Percentiles rank a stretch among this genome's conserved stretches.
phyloP scores from a whole-genome alignment of 2,329 filamentous ascomycete species.

The Samsoniella hepiali region DNA sequence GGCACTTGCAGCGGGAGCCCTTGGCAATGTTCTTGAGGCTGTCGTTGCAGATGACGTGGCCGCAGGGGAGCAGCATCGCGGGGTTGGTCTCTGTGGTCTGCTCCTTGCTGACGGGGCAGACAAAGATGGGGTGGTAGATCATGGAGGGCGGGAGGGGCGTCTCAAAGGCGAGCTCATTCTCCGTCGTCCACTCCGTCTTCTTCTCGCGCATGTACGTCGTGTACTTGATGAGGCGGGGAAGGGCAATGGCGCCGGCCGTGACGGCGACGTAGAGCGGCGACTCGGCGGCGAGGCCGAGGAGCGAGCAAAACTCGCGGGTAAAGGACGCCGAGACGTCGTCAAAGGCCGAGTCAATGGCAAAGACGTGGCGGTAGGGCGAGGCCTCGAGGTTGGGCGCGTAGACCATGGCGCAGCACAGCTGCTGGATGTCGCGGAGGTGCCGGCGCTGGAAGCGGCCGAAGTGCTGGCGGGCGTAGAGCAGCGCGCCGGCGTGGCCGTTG shows the following conservation, averaged over 20 bases:
- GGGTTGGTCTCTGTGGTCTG: constrained; percentile 91
- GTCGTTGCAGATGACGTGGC: constrained; percentile 87
- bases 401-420: constrained; percentile 76
- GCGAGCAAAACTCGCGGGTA: constrained; percentile 88
- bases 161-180: constrained; percentile 82
- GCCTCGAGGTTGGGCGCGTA: constrained; percentile 69
- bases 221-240: constrained; percentile 86
- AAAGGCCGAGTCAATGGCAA: constrained; percentile 73
- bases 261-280: constrained; percentile 90
- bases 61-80: constrained; percentile 94
- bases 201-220: constrained; percentile 83
- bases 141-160: constrained; percentile 57
- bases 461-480: constrained; percentile 70
- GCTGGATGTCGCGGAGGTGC: constrained; percentile 75
- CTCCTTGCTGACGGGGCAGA: constrained; percentile 95
- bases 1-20: constrained; percentile 83
- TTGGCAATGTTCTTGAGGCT: constrained; percentile 77
- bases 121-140: constrained; percentile 93
- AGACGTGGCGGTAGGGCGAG: constrained; percentile 78
- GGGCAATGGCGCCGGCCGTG: constrained; percentile 86
- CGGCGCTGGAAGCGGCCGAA: constrained; percentile 71
- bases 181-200: constrained; percentile 90
- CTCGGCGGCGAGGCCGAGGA: constrained; percentile 84
- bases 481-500: constrained; percentile 61
- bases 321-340: constrained; percentile 83